Evolutionary conservation across 768 basidiomycete genomes (phyloP), one percentile per base, ranked within the genome.

Genomic region (Suillus fuscotomentosus): DNA sequence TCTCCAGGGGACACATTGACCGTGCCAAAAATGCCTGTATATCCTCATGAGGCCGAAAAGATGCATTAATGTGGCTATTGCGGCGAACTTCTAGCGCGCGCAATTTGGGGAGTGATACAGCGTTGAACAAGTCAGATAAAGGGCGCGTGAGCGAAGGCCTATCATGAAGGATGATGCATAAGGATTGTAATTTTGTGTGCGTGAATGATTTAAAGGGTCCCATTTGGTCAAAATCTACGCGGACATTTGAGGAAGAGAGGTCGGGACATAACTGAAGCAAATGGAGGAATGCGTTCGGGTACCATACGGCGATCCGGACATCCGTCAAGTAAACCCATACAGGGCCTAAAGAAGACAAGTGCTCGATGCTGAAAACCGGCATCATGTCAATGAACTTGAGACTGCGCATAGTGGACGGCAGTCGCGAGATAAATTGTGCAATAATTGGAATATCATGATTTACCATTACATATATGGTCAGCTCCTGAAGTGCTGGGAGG

Each of bases 1-100:
- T 65, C 63, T 70, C 70, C 20, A 71, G 64, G 9, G 68, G 72
- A 41, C 71, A 71, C 31, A 2, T 9, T 14, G 71, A 71, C 2
- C 70, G 67, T 50, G 20, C 9, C n/a, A 71, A 10, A 14, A 71
- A 71, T 20, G 64, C 22, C 53, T 51, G 71, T 50, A 71, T 55
- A 15, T 62, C 60, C 2, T 64, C 39, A 14, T 70, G 65, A 24
- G 43, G 65, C 70, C 70, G 71, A 3, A n/a, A 34, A 17, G 7
- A 7, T 27, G 3, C 3, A n/a, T n/a, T n/a, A n/a, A n/a, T n/a
- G 53, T 63, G 60, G 27, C 27, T 31, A 3, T 0, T 31, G 31
- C 31, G 31, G 31, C 31, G 20, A 20, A 71, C 59, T 36, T 61
- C 50, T 38, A 71, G 48, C 20, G 50, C 22, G 13, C 45, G 48